Evolutionary conservation across 495 filamentous ascomycete genomes (phyloP).

Genomic region (Penicillium daleae): DNA sequence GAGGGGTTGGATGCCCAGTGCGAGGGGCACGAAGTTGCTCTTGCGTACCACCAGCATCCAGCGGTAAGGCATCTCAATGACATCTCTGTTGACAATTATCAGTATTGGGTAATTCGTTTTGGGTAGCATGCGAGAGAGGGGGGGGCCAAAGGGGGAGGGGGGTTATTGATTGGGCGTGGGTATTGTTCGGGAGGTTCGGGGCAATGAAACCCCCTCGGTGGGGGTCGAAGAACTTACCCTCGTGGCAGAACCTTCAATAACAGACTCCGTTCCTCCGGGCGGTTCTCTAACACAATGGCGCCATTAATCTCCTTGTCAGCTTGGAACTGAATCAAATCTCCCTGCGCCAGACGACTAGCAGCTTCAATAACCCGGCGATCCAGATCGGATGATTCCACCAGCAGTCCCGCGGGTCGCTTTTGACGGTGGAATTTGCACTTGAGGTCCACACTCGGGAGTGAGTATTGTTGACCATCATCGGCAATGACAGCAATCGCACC

Average conservation of each 20-base stretch:
- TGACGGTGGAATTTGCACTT: conserved; percentile 91
- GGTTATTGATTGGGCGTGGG: neutral
- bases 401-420: conserved; percentile 72
- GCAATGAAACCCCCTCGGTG: conserved; percentile 2
- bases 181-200: conserved; percentile 19
- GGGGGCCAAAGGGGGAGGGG: neutral
- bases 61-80: conserved; percentile 58
- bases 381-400: conserved; percentile 69
- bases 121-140: neutral
- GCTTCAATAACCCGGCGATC: conserved; percentile 63
- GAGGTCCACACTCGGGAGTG: conserved; percentile 85
- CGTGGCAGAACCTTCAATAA: conserved; percentile 84
- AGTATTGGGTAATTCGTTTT: conserved; percentile 22
- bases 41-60: conserved; percentile 59
- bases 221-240: conserved; percentile 65
- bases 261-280: conserved; percentile 63
- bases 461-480: conserved; percentile 90
- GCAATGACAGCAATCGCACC: conserved; percentile 83
- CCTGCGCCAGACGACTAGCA: conserved; percentile 66
- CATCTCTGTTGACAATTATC: conserved; percentile 45
- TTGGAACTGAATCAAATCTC: conserved; percentile 87
- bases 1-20: conserved; percentile 60
- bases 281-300: conserved; percentile 85
- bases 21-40: conserved; percentile 53
- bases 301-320: conserved; percentile 89